phyloP scores from a whole-genome alignment of 257 asterid genomes.

The Voacanga thouarsii region DNA sequence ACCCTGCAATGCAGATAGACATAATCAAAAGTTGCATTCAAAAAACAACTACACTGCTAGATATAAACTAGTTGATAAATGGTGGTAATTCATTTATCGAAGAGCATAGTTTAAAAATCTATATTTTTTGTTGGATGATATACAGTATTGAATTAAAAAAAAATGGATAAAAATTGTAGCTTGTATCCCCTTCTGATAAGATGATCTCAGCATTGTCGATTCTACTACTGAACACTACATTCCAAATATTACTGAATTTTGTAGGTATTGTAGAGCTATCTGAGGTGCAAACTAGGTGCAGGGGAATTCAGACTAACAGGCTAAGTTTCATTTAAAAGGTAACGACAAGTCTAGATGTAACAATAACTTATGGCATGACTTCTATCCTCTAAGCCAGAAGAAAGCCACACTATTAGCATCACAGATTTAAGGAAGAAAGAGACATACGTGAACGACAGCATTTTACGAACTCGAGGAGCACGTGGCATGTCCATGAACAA shows the following conservation, averaged over 20 bases:
- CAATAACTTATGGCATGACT: background rate
- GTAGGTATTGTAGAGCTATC: background rate
- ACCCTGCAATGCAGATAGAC: slow-evolving; percentile 60
- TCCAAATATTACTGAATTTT: background rate
- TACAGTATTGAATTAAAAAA: background rate
- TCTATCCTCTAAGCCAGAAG: background rate
- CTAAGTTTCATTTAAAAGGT: background rate
- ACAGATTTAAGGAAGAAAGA: background rate
- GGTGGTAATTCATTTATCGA: background rate
- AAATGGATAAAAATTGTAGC: background rate
- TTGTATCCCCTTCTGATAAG: background rate
- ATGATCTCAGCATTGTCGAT: background rate
- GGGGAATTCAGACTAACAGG: background rate
- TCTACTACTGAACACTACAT: background rate
- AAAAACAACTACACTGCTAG: background rate
- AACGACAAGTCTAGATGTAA: background rate
- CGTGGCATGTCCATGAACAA: slow-evolving; percentile 97
- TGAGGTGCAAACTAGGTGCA: background rate
- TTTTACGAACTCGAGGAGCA: slow-evolving; percentile 97
- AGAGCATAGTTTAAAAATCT: background rate
- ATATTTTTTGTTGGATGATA: background rate
- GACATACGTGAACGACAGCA: slow-evolving; percentile 85
- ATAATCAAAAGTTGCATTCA: slow-evolving; percentile 17
- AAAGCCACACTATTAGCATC: background rate
- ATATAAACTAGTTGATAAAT: background rate